These are phyloP conservation scores for Kwoniella sp. DNA, from an alignment of 768 basidiomycete species.

Conservation along the genomic window DNA sequence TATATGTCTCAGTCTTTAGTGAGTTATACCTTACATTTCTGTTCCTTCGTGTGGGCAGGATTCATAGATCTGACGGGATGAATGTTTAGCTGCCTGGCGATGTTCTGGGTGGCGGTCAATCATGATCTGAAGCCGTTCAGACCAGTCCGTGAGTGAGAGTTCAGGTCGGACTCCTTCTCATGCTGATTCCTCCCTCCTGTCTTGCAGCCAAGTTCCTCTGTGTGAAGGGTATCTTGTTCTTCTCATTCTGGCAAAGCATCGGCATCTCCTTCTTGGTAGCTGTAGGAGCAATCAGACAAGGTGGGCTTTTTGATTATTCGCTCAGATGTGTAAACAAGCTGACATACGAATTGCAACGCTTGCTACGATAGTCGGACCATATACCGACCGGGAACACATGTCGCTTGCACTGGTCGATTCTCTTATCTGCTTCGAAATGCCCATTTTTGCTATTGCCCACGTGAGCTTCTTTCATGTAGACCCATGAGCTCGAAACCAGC, in stretches of 20 bases:
- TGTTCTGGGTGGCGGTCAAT: conserved; percentile 94
- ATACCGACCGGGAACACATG: conserved; percentile 84
- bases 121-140: conserved; percentile 82
- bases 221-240: conserved; percentile 97
- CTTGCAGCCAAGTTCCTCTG: conserved; percentile 87
- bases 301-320: conserved; percentile 37
- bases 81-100: conserved; percentile 84
- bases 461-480: conserved; percentile 57
- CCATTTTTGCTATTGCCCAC: conserved; percentile 91
- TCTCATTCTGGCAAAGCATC: conserved; percentile 97
- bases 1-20: conserved; percentile 59
- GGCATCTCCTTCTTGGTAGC: conserved; percentile 85
- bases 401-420: conserved; percentile 86
- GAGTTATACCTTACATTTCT: conserved; percentile 60
- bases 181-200: neutral
- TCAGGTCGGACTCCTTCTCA: neutral
- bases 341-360: too few relatives aligned
- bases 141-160: conserved; percentile 50
- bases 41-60: too few relatives aligned
- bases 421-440: conserved; percentile 96
- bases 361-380: conserved; percentile 69
- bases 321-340: neutral
- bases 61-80: too few relatives aligned
- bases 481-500: neutral
- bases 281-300: conserved; percentile 68